A percentile compares a stretch with the other conserved stretches of the same genome.
Evolutionary conservation across 2,329 filamentous ascomycete species (phyloP).

Genomic region (Paecilomyces fulvus): DNA sequence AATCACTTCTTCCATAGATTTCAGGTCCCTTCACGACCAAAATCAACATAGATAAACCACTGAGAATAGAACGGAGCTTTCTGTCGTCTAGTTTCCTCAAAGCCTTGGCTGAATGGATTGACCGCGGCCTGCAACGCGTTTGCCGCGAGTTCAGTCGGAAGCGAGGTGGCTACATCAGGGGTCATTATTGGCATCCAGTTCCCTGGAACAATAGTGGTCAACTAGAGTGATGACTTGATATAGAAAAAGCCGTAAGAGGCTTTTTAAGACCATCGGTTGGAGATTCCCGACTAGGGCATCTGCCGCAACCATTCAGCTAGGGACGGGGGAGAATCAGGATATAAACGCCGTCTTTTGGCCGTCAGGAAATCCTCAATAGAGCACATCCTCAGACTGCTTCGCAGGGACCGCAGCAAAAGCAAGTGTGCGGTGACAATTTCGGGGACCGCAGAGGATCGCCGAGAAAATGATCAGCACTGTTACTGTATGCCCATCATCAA

Average conservation of each 20-base stretch:
- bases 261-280: too few relatives aligned
- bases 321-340: too few relatives aligned
- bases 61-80: neutral
- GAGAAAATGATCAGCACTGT: too few relatives aligned
- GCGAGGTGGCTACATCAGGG: neutral
- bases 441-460: too few relatives aligned
- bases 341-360: too few relatives aligned
- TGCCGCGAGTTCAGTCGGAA: neutral
- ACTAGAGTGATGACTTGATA: neutral
- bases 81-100: neutral
- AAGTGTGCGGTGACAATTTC: too few relatives aligned
- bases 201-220: neutral
- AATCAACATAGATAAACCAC: neutral
- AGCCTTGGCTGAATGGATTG: neutral
- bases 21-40: neutral
- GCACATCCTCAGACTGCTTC: too few relatives aligned
- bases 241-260: neutral
- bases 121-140: neutral
- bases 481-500: too few relatives aligned
- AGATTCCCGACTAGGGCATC: too few relatives aligned
- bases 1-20: neutral
- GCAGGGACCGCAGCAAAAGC: too few relatives aligned
- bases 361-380: neutral
- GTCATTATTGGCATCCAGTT: neutral
- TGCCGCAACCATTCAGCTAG: too few relatives aligned